These are phyloP conservation scores for Sclerotinia minor DNA, from an alignment of 2,329 filamentous ascomycete species.

Conservation along the genomic window DNA sequence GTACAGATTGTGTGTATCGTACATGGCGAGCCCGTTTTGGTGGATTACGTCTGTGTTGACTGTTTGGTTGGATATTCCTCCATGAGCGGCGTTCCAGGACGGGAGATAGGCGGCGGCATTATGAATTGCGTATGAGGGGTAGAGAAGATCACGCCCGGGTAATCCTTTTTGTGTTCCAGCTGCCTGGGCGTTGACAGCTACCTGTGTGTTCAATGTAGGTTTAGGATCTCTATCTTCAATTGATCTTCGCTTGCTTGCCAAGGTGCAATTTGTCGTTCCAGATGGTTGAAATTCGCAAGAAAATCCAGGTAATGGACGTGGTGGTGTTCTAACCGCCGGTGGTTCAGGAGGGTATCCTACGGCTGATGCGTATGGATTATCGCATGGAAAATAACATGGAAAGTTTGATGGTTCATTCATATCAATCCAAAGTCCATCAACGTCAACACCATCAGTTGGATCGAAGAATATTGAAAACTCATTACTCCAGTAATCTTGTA, in stretches of 20 bases:
- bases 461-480: conserved; percentile 68
- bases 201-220: background rate
- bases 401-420: conserved; percentile 60
- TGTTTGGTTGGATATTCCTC: conserved; percentile 57
- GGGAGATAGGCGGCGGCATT: conserved; percentile 57
- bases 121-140: conserved; percentile 64
- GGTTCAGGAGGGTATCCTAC: conserved; percentile 59
- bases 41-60: conserved; percentile 68
- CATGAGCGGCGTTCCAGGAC: conserved; percentile 47
- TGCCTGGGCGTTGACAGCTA: conserved; percentile 27
- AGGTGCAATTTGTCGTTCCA: conserved; percentile 43
- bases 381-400: conserved; percentile 56
- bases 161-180: conserved; percentile 55
- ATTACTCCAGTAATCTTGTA: conserved; percentile 66
- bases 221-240: conserved; percentile 19
- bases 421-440: conserved; percentile 78
- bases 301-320: conserved; percentile 68
- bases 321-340: conserved; percentile 61
- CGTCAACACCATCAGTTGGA: conserved; percentile 64
- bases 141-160: conserved; percentile 61
- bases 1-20: conserved; percentile 77
- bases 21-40: conserved; percentile 65
- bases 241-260: conserved; percentile 29
- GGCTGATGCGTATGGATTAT: conserved; percentile 45
- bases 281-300: conserved; percentile 65